phyloP scores from a whole-genome alignment of 495 filamentous ascomycete genomes.

The Chaetomium tenue region DNA sequence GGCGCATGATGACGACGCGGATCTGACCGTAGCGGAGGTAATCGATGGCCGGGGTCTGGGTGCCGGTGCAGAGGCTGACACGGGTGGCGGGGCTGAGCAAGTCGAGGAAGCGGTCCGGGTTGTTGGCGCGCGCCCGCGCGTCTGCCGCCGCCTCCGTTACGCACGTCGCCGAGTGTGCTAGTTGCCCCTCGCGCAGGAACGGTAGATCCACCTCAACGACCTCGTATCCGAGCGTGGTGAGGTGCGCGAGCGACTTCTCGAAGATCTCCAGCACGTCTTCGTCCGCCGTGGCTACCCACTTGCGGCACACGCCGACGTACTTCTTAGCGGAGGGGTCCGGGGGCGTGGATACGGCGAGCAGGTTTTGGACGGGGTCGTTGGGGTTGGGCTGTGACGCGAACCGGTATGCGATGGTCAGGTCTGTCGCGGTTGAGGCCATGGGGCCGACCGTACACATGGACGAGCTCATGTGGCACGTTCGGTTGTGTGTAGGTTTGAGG shows the following conservation, averaged over 20 bases:
- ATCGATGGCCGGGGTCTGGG: slow-evolving; percentile 63
- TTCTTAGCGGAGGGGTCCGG: slow-evolving; percentile 45
- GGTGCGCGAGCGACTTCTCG: slow-evolving; percentile 59
- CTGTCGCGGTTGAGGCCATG: slow-evolving; percentile 70
- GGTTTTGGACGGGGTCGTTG: slow-evolving; percentile 37
- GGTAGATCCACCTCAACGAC: slow-evolving; percentile 74
- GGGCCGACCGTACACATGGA: slow-evolving; percentile 72
- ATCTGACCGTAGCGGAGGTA: slow-evolving; percentile 74
- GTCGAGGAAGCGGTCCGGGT: slow-evolving; percentile 21
- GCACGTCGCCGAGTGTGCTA: slow-evolving; percentile 79
- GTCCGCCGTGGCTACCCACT: slow-evolving; percentile 73
- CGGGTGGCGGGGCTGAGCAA: slow-evolving; percentile 68
- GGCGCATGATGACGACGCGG: slow-evolving; percentile 75
- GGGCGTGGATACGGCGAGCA: slow-evolving; percentile 42
- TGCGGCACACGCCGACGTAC: slow-evolving; percentile 66
- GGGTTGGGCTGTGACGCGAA: slow-evolving; percentile 71
- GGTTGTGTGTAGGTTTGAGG: slow-evolving; percentile 77
- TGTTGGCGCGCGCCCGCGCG: slow-evolving; percentile 29
- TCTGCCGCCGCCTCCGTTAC: slow-evolving; percentile 61
- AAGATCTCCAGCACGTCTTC: slow-evolving; percentile 60
- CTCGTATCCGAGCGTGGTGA: slow-evolving; percentile 60
- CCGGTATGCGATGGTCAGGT: slow-evolving; percentile 80
- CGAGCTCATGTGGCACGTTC: slow-evolving; percentile 58
- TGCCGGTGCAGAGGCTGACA: slow-evolving; percentile 63
- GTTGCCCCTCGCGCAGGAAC: slow-evolving; percentile 67